Conservation (phyloP, 176 grass and related monocot species). For the Microstegium vimineum region DNA sequence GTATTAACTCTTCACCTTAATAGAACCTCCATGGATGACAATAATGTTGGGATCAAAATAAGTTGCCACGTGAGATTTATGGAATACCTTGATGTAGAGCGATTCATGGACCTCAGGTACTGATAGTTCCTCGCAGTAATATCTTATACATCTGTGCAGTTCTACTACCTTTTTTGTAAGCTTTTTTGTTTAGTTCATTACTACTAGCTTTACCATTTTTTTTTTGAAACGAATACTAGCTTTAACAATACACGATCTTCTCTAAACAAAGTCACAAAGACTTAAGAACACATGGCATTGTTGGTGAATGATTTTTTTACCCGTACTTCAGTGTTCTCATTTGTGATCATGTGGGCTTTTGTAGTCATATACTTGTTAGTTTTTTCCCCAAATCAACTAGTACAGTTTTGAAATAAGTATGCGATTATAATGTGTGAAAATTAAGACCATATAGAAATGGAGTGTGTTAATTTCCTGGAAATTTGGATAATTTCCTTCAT, state of each 20-base stretch:
- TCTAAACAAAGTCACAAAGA: neutral
- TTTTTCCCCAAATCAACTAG: neutral
- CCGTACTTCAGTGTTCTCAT: neutral
- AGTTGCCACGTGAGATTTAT: neutral
- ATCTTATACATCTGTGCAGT: neutral
- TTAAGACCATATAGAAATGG: neutral
- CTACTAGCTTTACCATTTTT: neutral
- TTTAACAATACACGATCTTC: neutral
- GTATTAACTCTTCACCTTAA: slow-evolving; percentile 17
- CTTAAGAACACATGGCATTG: neutral
- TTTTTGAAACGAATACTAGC: no score
- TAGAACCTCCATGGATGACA: neutral
- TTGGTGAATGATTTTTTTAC: neutral
- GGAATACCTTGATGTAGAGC: slow-evolving; percentile 10
- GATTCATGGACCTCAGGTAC: neutral
- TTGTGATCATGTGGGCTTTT: neutral
- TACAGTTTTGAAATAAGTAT: neutral
- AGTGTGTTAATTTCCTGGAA: neutral
- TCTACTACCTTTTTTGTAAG: neutral
- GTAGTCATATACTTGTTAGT: neutral
- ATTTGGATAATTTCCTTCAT: neutral
- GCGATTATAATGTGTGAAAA: neutral
- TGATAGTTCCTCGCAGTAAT: neutral
- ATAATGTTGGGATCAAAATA: neutral
- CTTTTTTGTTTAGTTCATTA: neutral